phyloP scores from a whole-genome alignment of 2,329 filamentous ascomycete species.

The Ceratocystis harringtonii region DNA sequence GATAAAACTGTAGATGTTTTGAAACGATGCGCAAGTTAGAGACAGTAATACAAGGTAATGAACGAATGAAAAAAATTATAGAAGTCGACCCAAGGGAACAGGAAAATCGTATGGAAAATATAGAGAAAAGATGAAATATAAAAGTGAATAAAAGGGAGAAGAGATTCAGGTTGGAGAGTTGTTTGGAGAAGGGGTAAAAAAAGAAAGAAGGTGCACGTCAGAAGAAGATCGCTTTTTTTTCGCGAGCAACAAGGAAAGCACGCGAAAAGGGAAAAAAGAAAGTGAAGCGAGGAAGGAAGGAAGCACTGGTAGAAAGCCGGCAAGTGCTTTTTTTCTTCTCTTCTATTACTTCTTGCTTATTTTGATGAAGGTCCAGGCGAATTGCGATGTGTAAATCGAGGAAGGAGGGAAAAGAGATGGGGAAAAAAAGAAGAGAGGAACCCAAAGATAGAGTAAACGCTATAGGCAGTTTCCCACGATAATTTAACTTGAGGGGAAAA shows the following conservation, averaged over 20 bases:
- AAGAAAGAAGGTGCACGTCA: background rate
- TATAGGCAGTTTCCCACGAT: background rate
- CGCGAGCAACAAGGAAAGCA: background rate
- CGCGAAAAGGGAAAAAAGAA: background rate
- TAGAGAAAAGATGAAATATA: background rate
- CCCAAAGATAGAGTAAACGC: background rate
- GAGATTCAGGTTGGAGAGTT: background rate
- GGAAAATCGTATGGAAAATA: background rate
- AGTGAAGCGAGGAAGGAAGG: background rate
- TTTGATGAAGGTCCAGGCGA: background rate
- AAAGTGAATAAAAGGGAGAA: background rate
- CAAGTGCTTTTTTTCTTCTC: background rate
- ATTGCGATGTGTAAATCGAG: background rate
- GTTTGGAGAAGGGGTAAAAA: background rate
- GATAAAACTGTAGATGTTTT: constrained; percentile 50
- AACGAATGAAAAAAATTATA: background rate
- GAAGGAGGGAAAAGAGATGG: background rate
- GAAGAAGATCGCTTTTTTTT: background rate
- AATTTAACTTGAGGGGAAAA: background rate
- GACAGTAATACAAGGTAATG: background rate
- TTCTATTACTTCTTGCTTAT: background rate
- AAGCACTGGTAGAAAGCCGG: background rate
- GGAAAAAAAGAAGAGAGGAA: background rate
- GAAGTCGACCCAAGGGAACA: background rate
- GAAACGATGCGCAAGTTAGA: background rate